Evolutionary conservation across 2,329 filamentous ascomycete genomes (phyloP).

Genomic region (Pyrenophora tritici-repentis): DNA sequence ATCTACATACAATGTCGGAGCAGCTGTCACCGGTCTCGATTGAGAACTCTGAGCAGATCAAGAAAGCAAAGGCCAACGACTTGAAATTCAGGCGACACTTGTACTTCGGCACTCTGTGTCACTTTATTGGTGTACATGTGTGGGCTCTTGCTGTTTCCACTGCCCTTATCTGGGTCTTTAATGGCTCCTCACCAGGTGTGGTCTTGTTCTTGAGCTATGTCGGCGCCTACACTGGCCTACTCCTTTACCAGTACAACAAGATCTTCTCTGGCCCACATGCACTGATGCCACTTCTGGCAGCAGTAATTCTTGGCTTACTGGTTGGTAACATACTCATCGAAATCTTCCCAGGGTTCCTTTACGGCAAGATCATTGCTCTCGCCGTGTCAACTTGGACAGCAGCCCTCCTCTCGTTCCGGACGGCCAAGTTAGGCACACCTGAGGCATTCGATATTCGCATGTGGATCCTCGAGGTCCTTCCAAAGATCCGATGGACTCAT

Average conservation of each 20-base stretch:
- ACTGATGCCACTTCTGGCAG: constrained; percentile 55
- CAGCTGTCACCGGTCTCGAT: constrained; percentile 50
- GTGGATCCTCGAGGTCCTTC: constrained; percentile 36
- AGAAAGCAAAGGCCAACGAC: constrained; percentile 52
- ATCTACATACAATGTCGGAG: constrained; percentile 54
- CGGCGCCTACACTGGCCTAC: constrained; percentile 56
- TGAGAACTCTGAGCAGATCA: constrained; percentile 50
- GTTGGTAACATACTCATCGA: constrained; percentile 53
- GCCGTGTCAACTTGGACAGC: constrained; percentile 58
- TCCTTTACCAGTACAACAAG: constrained; percentile 57
- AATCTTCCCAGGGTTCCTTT: constrained; percentile 49
- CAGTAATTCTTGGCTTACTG: constrained; percentile 53
- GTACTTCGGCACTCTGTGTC: constrained; percentile 57
- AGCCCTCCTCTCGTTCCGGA: constrained; percentile 55
- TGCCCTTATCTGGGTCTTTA: constrained; percentile 59
- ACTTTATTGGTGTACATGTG: constrained; percentile 57
- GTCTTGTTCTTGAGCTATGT: constrained; percentile 58
- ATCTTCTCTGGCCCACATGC: constrained; percentile 58
- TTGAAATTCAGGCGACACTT: constrained; percentile 53
- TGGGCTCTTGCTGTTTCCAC: constrained; percentile 59
- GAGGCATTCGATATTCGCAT: constrained; percentile 33
- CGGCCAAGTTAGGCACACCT: constrained; percentile 56
- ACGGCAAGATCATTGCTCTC: constrained; percentile 55
- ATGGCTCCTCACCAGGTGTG: constrained; percentile 49
- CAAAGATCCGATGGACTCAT: constrained; percentile 13